Base-by-base conservation (phyloP, 176 grass and related monocot genomes). In the Bromus sterilis region DNA sequence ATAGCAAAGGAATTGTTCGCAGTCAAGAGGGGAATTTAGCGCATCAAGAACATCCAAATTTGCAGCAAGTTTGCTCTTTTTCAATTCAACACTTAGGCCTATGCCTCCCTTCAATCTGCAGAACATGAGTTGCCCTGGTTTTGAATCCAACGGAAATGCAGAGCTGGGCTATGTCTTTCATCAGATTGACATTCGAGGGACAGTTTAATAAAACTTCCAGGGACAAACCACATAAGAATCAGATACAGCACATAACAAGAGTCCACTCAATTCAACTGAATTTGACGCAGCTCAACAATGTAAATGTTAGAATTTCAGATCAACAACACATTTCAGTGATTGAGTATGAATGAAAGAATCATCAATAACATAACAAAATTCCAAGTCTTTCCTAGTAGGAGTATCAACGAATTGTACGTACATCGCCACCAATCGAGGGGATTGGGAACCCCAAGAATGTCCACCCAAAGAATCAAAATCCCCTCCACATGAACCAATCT, bases 321-420 rank as follows among this genome's bases (percentile, higher is more conserved):
- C 8, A 43, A 21, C 46, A 80, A 71, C 25, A 44, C 23, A 36
- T 6, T 37, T n/a, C n/a, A n/a, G n/a, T n/a, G 21, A 35, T 9
- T 18, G 1, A 73, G 37, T 25, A 58, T 37, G 66, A 89, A 89
- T 82, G 64, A 86, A 89, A 89, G 83, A 89, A 89, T 89, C 56
- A 66, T 73, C 44, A 74, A 32, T 58, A 82, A 64, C 30, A 58
- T n/a, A 86, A 57, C 63, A 73, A 89, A 86, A 78, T 15, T 26
- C 29, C 72, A 78, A 15, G 66, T 78, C 65, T 49, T 80, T 58
- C 43, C 56, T 53, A 51, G 6, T 7, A 51, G n/a, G n/a, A 37
- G 5, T 88, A 79, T 49, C 41, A 28, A 75, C 48, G 57, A 65
- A 80, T 88, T 80, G 81, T 84, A 84, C 86, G 81, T 84, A 84